phyloP scores from a whole-genome alignment of 768 basidiomycete species.

The Rossbeevera mucosa region DNA sequence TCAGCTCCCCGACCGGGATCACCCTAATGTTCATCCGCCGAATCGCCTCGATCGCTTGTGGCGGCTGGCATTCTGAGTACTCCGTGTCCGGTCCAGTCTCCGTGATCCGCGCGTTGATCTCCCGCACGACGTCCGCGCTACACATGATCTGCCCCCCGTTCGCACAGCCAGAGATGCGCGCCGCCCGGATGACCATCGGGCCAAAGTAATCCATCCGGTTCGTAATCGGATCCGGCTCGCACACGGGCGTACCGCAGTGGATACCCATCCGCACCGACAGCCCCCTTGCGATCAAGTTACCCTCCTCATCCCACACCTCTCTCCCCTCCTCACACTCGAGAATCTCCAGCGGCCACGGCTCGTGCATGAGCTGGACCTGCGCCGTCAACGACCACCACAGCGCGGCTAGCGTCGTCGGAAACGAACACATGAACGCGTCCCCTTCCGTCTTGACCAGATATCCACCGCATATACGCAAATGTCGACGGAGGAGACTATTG shows the following conservation, averaged over 20 bases:
- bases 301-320: conserved; percentile 62
- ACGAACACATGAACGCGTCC: conserved; percentile 98
- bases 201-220: conserved; percentile 98
- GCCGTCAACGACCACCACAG: conserved; percentile 88
- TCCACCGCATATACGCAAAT: conserved; percentile 85
- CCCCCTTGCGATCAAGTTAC: conserved; percentile 74
- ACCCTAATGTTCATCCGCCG: conserved; percentile 65
- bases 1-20: conserved; percentile 79
- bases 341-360: conserved; percentile 90
- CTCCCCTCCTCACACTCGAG: conserved; percentile 90
- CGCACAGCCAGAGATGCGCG: conserved; percentile 77
- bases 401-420: conserved; percentile 82
- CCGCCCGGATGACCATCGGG: conserved; percentile 90
- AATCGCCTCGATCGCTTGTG: conserved; percentile 69
- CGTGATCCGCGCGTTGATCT: conserved; percentile 61
- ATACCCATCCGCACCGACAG: conserved; percentile 97
- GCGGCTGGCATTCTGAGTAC: conserved; percentile 52
- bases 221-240: conserved; percentile 88
- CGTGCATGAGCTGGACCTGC: conserved; percentile 75
- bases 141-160: conserved; percentile 93
- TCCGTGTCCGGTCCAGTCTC: conserved; percentile 56
- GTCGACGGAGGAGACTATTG: conserved; percentile 79
- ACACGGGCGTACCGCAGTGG: conserved; percentile 85
- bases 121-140: conserved; percentile 80
- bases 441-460: conserved; percentile 99